phyloP scores from a whole-genome alignment of 257 asterid species.

The Solanum pimpinellifolium region DNA sequence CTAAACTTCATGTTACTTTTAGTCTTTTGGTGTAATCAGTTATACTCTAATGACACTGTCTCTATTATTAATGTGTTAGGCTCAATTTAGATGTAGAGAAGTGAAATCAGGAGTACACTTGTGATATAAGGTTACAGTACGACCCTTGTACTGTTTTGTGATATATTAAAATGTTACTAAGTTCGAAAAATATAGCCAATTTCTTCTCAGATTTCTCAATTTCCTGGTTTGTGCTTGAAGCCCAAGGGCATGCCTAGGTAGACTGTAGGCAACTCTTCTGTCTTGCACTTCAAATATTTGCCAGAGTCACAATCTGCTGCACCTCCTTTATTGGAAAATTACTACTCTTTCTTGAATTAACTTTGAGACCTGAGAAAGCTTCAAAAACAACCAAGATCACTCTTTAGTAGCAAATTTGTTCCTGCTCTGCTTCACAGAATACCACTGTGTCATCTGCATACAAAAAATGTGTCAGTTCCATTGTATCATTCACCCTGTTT shows the following conservation, averaged over 20 bases:
- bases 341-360: neutral
- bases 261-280: neutral
- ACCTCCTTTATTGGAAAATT: neutral
- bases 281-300: neutral
- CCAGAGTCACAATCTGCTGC: neutral
- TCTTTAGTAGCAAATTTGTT: neutral
- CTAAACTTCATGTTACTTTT: too few species aligned
- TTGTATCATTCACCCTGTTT: neutral
- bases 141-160: too few species aligned
- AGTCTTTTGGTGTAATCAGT: too few species aligned
- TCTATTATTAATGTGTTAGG: too few species aligned
- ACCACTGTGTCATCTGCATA: neutral
- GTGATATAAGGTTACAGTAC: too few species aligned
- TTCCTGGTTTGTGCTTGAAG: neutral
- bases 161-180: too few species aligned
- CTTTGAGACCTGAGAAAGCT: neutral
- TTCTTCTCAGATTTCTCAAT: neutral
- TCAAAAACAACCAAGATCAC: neutral
- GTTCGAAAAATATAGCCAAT: neutral
- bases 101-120: too few species aligned
- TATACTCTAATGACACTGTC: too few species aligned
- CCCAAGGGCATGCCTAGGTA: neutral
- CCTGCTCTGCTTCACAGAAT: neutral
- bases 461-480: neutral
- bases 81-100: too few species aligned